These are phyloP conservation scores for Hortaea sp. DNA, from an alignment of 2,329 filamentous ascomycete genomes.

Conservation along the genomic window DNA sequence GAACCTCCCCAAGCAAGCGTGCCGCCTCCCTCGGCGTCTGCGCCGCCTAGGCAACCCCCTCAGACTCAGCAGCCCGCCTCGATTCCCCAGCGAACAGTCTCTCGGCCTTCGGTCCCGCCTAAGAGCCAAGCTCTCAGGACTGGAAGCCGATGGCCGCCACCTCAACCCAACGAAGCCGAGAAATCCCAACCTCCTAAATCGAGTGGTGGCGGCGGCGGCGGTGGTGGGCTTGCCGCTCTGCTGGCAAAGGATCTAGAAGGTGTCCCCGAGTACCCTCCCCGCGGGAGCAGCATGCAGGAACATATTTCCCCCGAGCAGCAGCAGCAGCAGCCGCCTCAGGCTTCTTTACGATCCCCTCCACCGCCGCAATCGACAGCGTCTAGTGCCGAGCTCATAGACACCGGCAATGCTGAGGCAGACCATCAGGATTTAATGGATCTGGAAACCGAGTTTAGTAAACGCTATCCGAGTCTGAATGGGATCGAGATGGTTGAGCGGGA, in stretches of 20 bases:
- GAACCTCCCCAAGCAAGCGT: background rate
- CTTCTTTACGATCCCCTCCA: background rate
- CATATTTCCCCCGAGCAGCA: background rate
- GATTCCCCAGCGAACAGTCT: slow-evolving; percentile 6
- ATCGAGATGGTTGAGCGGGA: slow-evolving; percentile 72
- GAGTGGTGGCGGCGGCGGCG: background rate
- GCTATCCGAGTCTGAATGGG: slow-evolving; percentile 74
- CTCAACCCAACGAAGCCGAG: slow-evolving; percentile 1
- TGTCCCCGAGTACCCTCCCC: slow-evolving; percentile 23
- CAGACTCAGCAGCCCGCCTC: too few relatives aligned
- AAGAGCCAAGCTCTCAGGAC: slow-evolving; percentile 52
- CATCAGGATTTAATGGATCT: slow-evolving; percentile 47
- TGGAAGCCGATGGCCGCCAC: slow-evolving; percentile 15
- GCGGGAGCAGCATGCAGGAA: background rate
- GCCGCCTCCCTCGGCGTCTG: slow-evolving; percentile 22
- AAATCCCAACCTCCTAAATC: slow-evolving; percentile 5
- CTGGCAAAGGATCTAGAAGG: slow-evolving; percentile 28
- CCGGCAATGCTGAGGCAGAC: slow-evolving; percentile 15
- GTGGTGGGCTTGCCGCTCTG: slow-evolving; percentile 23
- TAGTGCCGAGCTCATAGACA: background rate
- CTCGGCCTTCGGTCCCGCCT: slow-evolving; percentile 46
- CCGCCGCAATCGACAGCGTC: background rate
- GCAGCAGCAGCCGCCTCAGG: background rate
- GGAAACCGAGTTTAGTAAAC: slow-evolving; percentile 65
- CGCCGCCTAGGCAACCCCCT: slow-evolving; percentile 13